A percentile compares a stretch with the other conserved stretches of the same genome.
Conservation (phyloP, 2,329 filamentous ascomycete species). For the Nannizziopsis arthrosporioides region DNA sequence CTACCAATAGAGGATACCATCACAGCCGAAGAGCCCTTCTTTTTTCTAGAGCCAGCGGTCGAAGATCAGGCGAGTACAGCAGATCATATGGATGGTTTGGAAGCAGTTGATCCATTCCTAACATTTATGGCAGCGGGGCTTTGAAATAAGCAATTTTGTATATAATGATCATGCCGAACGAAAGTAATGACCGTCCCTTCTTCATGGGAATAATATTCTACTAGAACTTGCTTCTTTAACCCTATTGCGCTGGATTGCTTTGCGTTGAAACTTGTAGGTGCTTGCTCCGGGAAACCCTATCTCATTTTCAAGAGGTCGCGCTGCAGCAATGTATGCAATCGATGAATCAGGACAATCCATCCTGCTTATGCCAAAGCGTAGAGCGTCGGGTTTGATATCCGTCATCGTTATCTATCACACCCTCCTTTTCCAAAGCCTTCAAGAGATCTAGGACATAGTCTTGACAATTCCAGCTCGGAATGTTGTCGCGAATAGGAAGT, state of each 20-base stretch:
- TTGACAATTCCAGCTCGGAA: slow-evolving; percentile 20
- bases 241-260: no score
- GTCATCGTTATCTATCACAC: slow-evolving; percentile 13
- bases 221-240: no score
- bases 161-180: no score
- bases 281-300: no score
- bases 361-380: slow-evolving; percentile 6
- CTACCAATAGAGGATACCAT: slow-evolving; percentile 2
- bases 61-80: slow-evolving; percentile 3
- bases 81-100: slow-evolving; percentile 9
- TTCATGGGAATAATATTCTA: no score
- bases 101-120: slow-evolving; percentile 26
- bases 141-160: not conserved
- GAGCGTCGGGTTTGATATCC: slow-evolving; percentile 6
- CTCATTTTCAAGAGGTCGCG: no score
- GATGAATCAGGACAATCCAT: slow-evolving; percentile 5
- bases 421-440: slow-evolving; percentile 14
- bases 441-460: slow-evolving; percentile 22
- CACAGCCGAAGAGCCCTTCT: not conserved
- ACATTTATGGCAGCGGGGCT: slow-evolving; percentile 17
- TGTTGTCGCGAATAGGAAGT: slow-evolving; percentile 17
- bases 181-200: no score
- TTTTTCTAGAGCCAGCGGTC: not conserved
- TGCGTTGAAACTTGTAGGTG: no score
- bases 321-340: no score